Evolutionary conservation across 192 early-diverging fungal species (phyloP).

Genomic region (Podila minutissima): DNA sequence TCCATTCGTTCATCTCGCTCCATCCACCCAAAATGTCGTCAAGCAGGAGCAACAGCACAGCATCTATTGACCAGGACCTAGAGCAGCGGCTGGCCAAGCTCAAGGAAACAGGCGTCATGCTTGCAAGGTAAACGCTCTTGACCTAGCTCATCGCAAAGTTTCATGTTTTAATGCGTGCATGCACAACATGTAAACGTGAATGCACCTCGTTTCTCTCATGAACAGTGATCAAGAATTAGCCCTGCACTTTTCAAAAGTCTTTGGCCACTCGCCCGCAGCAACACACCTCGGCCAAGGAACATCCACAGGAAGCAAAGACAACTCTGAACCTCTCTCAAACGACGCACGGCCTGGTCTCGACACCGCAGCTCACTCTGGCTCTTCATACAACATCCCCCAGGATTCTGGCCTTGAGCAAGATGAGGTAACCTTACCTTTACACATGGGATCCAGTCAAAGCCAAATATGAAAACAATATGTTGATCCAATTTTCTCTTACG

Average conservation of each 20-base stretch:
- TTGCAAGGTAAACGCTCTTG: constrained; percentile 14
- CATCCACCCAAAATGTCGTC: neutral
- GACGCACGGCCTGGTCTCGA: neutral
- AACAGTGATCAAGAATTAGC: constrained; percentile 43
- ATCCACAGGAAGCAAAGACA: neutral
- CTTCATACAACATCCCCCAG: constrained; percentile 30
- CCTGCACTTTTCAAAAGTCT: constrained; percentile 43
- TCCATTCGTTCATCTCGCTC: neutral
- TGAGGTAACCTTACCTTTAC: constrained; percentile 12
- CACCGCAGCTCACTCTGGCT: neutral
- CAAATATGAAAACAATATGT: neutral
- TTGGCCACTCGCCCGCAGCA: constrained; percentile 41
- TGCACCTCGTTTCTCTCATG: neutral
- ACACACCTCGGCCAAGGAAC: constrained; percentile 18
- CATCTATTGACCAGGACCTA: constrained; percentile 18
- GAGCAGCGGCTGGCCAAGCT: constrained; percentile 34
- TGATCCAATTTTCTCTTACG: neutral
- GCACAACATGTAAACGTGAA: neutral
- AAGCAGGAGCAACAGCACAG: neutral
- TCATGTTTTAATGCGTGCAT: neutral
- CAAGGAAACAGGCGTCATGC: constrained; percentile 14
- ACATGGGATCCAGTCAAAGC: neutral
- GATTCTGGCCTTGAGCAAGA: constrained; percentile 25
- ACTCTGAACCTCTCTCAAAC: neutral
- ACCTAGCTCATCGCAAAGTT: too few species aligned